Base-by-base conservation (phyloP, 202 grass and related monocot species). In the Musa balbisiana region DNA sequence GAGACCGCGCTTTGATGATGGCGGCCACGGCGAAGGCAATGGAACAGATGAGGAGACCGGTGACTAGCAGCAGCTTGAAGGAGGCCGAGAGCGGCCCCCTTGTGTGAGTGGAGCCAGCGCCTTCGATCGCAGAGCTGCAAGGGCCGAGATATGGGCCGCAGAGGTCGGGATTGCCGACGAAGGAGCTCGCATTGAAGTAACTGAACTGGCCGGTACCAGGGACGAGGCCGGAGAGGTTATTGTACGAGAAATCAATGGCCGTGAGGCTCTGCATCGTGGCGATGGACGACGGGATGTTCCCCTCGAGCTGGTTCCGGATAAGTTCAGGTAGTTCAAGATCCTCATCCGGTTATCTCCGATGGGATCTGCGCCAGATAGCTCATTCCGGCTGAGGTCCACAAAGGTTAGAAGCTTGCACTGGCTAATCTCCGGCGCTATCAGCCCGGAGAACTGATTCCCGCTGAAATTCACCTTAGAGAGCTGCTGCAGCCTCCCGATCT, bases 111-210 rank as follows among this genome's bases (percentile, higher is more conserved):
- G 53, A 60, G 60, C 62, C 76, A 15, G 71, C 65, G 17, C 80
- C 76, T 0, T 67, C 21, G 23, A 50, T 76, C 58, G 86, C 83
- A 0, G 76, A 64, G 52, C 68, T 81, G 78, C 94, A 97, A 21
- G 83, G 76, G 49, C 83, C 76, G 53, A 93, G 88, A 78, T 91
- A 91, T 1, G 88, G 83, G 1, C 94, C 90, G 1, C 90, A 97
- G 73, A 97, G 80, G 0, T 84, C 84, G 0, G 88, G 79, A 78
- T 97, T 97, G 67, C 90, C 94, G 1, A 86, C 27, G 25, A 97
- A 97, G n/a, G 94, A 97, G 0, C 88, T 93, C 16, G 88, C 84
- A 56, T 97, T 97, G 88, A 97, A 97, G 80, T 97, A 97, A 76
- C 94, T 93, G 81, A 93, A 97, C 85, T 93, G 94, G 49, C 94